Conservation (phyloP, 2,329 filamentous ascomycete genomes). For the Colletotrichum sansevieriae region DNA sequence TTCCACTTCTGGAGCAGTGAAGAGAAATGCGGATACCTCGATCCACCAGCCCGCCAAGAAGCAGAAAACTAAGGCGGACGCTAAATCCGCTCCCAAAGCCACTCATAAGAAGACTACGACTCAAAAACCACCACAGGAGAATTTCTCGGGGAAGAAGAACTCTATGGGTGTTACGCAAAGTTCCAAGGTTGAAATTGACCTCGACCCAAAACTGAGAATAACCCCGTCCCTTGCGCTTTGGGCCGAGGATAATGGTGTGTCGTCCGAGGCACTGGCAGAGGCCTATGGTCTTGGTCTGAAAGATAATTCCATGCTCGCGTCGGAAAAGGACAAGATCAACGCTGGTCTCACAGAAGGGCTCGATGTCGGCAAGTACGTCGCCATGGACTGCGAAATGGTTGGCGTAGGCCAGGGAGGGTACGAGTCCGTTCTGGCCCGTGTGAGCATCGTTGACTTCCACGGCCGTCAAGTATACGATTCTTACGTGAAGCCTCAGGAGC, state of each 20-base stretch:
- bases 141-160: slow-evolving; percentile 46
- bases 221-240: slow-evolving; percentile 70
- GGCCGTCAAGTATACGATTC: slow-evolving; percentile 94
- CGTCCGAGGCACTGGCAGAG: slow-evolving; percentile 70
- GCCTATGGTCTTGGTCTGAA: slow-evolving; percentile 70
- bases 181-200: slow-evolving; percentile 56
- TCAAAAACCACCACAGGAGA: slow-evolving; percentile 38
- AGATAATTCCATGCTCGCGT: slow-evolving; percentile 62
- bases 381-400: slow-evolving; percentile 98
- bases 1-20: slow-evolving; percentile 47
- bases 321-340: slow-evolving; percentile 68
- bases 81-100: slow-evolving; percentile 38
- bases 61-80: slow-evolving; percentile 44
- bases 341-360: slow-evolving; percentile 71
- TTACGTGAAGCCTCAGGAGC: slow-evolving; percentile 83
- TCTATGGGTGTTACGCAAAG: slow-evolving; percentile 71
- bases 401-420: slow-evolving; percentile 80
- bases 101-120: slow-evolving; percentile 31
- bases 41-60: slow-evolving; percentile 48
- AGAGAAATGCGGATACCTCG: slow-evolving; percentile 56
- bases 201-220: slow-evolving; percentile 51
- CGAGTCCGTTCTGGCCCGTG: slow-evolving; percentile 84
- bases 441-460: slow-evolving; percentile 94
- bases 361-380: slow-evolving; percentile 88
- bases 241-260: slow-evolving; percentile 72